These are phyloP conservation scores for Tremella mesenterica DNA, from an alignment of 768 basidiomycete genomes.

Conservation along the genomic window DNA sequence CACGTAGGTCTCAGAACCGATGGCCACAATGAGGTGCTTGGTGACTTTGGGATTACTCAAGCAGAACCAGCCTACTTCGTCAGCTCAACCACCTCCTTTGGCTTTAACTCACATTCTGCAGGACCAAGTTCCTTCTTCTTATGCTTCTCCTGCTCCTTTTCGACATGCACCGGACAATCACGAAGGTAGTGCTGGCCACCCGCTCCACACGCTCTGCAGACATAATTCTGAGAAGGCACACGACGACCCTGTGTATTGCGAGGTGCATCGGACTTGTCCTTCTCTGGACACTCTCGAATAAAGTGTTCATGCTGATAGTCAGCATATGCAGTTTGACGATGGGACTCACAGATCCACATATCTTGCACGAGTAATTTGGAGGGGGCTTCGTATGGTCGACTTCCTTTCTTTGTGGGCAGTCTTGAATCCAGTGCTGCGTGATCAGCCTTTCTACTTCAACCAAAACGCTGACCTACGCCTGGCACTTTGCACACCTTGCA, in stretches of 20 bases:
- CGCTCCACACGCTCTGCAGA: conserved; percentile 84
- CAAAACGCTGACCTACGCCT: conserved; percentile 31
- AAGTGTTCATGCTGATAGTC: conserved; percentile 66
- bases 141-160: conserved; percentile 48
- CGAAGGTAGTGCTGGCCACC: conserved; percentile 68
- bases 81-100: conserved; percentile 3
- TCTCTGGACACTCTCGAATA: conserved; percentile 79
- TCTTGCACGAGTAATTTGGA: conserved; percentile 76
- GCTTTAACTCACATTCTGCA: conserved; percentile 56
- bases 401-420: conserved; percentile 38
- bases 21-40: conserved; percentile 90
- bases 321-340: not conserved
- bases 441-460: conserved; percentile 11
- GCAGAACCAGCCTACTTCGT: conserved; percentile 79
- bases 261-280: conserved; percentile 49
- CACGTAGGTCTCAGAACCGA: conserved; percentile 86
- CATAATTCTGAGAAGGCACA: conserved; percentile 50
- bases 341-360: conserved; percentile 60
- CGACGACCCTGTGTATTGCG: conserved; percentile 8
- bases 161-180: conserved; percentile 65
- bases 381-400: conserved; percentile 53
- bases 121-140: conserved; percentile 50
- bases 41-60: conserved; percentile 87
- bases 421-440: conserved; percentile 42
- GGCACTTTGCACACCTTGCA: conserved; percentile 40